Evolutionary conservation across 106 monocot species (phyloP).

Genomic region (Gastrodia elata): DNA sequence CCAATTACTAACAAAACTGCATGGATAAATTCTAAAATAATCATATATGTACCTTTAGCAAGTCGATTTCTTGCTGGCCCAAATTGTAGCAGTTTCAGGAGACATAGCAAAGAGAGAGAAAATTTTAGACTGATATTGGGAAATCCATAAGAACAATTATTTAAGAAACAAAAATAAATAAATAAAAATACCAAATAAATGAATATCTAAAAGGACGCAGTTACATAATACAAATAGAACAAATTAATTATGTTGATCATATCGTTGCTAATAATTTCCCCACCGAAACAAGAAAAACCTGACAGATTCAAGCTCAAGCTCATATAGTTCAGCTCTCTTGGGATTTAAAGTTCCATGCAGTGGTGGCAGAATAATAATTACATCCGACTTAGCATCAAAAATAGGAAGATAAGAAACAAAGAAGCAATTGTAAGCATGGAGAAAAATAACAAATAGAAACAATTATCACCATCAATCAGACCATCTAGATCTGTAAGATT

Average conservation of each 20-base stretch:
- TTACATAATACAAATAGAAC: neutral
- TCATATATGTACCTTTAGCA: slow-evolving; percentile 50
- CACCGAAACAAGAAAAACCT: neutral
- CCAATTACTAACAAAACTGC: neutral
- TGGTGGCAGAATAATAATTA: neutral
- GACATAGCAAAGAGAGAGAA: neutral
- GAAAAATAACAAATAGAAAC: too few species aligned
- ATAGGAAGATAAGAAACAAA: neutral
- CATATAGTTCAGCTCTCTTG: neutral
- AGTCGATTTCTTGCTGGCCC: slow-evolving; percentile 81
- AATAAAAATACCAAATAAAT: neutral
- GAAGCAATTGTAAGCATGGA: neutral
- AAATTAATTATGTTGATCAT: neutral
- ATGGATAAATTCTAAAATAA: neutral
- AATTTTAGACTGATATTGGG: neutral
- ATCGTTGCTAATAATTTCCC: neutral
- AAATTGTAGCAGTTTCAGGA: slow-evolving; percentile 5
- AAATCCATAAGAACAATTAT: neutral
- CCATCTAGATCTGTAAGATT: too few species aligned
- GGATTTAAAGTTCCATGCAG: neutral
- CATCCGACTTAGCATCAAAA: slow-evolving; percentile 1
- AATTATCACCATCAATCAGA: too few species aligned
- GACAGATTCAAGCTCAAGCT: neutral
- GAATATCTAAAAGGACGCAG: neutral
- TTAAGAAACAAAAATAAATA: neutral